Evolutionary conservation across 129 eudicot genomes (phyloP).

Genomic region (Deinandra increscens): DNA sequence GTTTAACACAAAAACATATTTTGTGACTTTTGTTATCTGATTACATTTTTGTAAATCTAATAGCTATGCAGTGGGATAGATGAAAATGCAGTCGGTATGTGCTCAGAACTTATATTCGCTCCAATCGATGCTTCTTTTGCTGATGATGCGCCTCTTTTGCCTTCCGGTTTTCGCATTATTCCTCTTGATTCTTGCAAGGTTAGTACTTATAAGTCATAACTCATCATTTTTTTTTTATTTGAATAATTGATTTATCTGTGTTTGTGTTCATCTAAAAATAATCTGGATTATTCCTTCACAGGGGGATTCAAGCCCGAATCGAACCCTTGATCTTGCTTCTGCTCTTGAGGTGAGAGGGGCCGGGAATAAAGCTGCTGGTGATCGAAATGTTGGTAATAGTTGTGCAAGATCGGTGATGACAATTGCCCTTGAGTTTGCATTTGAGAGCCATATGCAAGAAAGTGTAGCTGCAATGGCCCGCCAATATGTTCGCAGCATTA

Average conservation of each 20-base stretch:
- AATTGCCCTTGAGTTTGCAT: slow-evolving; percentile 76
- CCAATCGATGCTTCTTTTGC: slow-evolving; percentile 11
- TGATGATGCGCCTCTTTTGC: slow-evolving; percentile 9
- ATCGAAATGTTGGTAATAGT: slow-evolving; percentile 15
- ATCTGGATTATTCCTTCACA: neutral
- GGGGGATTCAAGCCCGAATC: slow-evolving; percentile 62
- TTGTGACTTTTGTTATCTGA: neutral
- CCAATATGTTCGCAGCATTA: slow-evolving; percentile 74
- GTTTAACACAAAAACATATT: too few species aligned
- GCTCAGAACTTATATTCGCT: slow-evolving; percentile 7
- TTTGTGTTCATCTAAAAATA: neutral
- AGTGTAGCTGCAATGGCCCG: slow-evolving; percentile 67
- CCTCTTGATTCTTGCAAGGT: slow-evolving; percentile 14
- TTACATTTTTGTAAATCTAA: neutral
- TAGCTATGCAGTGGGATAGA: slow-evolving; percentile 15
- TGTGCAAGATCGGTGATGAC: slow-evolving; percentile 72
- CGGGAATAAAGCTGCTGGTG: slow-evolving; percentile 41
- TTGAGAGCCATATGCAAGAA: slow-evolving; percentile 66
- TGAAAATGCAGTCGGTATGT: slow-evolving; percentile 7
- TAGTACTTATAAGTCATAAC: neutral
- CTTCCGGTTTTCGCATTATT: slow-evolving; percentile 13
- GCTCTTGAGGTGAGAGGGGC: slow-evolving; percentile 68
- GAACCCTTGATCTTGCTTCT: slow-evolving; percentile 78
- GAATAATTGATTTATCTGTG: neutral
- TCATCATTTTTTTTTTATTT: neutral